Base-by-base conservation (phyloP, 1,284 basidiomycete genomes). In the Coriolopsis trogii region DNA sequence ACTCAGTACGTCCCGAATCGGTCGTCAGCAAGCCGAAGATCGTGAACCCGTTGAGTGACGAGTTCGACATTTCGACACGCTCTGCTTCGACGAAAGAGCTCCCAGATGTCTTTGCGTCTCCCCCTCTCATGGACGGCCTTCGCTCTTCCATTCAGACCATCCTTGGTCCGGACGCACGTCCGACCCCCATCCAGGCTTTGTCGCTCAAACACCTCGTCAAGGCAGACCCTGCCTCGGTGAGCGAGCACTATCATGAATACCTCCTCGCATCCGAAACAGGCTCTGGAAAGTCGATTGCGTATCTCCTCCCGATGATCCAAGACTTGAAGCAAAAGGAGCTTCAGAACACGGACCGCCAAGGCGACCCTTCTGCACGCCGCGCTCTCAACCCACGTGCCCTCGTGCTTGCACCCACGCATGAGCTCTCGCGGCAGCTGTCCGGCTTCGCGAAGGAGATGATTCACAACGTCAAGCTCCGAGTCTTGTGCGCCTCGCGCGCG, bases 201-300 rank as follows among this genome's bases (percentile, higher is more conserved):
- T 79, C 87, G 18, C 68, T 92, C 16, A 80, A 84, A 55, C 73
- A 82, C 53, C 67, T 85, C n/a, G 68, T 91, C 65, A 54, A 49
- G 3, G 25, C 44, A 6, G 46, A 45, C 4, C 25, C 41, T 4
- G 40, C 41, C 33, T n/a, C n/a, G n/a, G 46, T 62, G 28, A 53
- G 59, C 40, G 39, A 56, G 23, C 54, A 49, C 26, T 82, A 79
- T 72, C 75, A 73, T 39, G 77, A 88, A 60, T 84, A 78, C 54
- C 76, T 95, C 9, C 77, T 95, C 1, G 92, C 91, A 0, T 87
- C 89, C 0, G 93, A 95, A 70, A 95, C 93, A 0, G 93, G 93
- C 7, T 92, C 90, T 0, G 93, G 93, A 1, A 95, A 95, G 73
- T 92, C 89, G 3, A 79, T 94, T n/a, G 92, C 93, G 1, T 95